Conservation (phyloP, 2,329 filamentous ascomycete species). For the Biscogniauxia mediterranea region DNA sequence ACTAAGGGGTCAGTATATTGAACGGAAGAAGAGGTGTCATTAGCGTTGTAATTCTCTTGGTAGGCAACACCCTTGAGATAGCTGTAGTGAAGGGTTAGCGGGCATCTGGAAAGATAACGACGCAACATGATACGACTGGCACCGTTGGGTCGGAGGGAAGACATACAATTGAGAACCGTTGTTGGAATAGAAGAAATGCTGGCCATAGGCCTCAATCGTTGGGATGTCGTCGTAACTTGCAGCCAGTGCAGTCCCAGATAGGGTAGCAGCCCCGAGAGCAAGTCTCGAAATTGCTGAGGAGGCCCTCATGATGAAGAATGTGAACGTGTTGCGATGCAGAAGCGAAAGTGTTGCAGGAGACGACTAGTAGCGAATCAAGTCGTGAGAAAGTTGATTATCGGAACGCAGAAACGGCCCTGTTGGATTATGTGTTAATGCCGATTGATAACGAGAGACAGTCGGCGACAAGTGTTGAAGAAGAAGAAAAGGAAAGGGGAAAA, state of each 20-base stretch:
- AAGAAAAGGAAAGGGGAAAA: constrained; percentile 5
- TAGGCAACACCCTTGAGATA: constrained; percentile 95
- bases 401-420: neutral
- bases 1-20: constrained; percentile 81
- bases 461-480: neutral
- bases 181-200: constrained; percentile 38
- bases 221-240: constrained; percentile 32
- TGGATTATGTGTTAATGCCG: constrained; percentile 1
- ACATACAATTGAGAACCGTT: constrained; percentile 69
- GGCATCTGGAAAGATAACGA: constrained; percentile 11
- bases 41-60: constrained; percentile 72
- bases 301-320: constrained; percentile 25
- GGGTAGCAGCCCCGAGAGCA: constrained; percentile 23
- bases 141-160: neutral
- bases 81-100: constrained; percentile 28
- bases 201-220: constrained; percentile 30
- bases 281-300: constrained; percentile 24
- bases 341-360: neutral
- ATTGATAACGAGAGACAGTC: constrained; percentile 9
- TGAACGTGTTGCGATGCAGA: neutral
- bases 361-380: neutral
- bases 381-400: neutral
- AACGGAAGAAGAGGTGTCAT: constrained; percentile 42
- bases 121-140: neutral
- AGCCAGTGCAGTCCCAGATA: constrained; percentile 26